Percentiles rank a stretch among this genome's conserved stretches.
Evolutionary conservation across 257 asterid genomes (phyloP).

Genomic region (Solanum sparsipilum): DNA sequence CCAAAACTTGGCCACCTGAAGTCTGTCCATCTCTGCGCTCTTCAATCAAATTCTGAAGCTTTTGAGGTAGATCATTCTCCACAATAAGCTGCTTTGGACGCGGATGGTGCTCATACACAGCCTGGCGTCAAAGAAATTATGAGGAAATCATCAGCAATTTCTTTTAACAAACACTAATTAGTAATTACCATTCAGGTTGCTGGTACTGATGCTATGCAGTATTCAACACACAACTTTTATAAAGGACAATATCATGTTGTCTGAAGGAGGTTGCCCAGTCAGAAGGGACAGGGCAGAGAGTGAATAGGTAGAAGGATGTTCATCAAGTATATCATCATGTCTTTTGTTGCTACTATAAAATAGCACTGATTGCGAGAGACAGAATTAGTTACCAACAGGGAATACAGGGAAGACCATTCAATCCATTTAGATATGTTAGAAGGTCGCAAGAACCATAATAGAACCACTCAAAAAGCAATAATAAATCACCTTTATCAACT

Average conservation of each 20-base stretch:
- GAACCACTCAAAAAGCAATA: not conserved
- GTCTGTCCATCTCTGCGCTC: constrained; percentile 96
- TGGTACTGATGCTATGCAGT: not conserved
- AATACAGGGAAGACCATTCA: not conserved
- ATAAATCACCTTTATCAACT: constrained; percentile 71
- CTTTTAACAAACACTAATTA: not conserved
- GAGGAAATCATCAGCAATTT: not conserved
- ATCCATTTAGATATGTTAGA: not conserved
- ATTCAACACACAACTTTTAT: not conserved
- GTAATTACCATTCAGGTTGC: not conserved
- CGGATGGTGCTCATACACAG: constrained; percentile 93
- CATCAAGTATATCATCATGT: not conserved
- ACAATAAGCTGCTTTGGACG: constrained; percentile 97
- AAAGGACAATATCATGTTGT: not conserved
- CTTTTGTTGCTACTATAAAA: not conserved
- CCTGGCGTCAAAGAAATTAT: constrained; percentile 30
- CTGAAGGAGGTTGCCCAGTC: not conserved
- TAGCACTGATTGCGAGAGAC: not conserved
- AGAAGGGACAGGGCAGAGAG: not conserved
- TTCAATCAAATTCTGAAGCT: constrained; percentile 83
- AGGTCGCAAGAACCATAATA: not conserved
- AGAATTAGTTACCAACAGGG: not conserved
- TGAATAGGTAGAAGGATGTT: not conserved
- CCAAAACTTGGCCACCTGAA: constrained; percentile 96
- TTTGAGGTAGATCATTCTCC: constrained; percentile 86